A percentile compares a stretch with the other conserved stretches of the same genome.
Evolutionary conservation across 2,329 filamentous ascomycete species (phyloP).

Genomic region (Didymella arachidicola): DNA sequence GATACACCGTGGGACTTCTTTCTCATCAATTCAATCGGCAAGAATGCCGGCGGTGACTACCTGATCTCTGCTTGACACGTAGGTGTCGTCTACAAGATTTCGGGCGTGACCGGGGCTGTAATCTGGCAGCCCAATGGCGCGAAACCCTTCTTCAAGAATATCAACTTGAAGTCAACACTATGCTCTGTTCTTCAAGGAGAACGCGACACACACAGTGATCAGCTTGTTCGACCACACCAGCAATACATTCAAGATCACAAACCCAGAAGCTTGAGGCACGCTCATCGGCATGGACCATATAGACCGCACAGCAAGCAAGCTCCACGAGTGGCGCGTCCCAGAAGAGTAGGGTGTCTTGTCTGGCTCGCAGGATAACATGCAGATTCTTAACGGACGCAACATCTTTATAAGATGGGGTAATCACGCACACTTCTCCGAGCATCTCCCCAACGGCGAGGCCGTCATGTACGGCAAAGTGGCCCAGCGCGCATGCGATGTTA

Average conservation of each 20-base stretch:
- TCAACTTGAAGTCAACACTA: constrained; percentile 56
- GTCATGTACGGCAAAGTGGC: constrained; percentile 44
- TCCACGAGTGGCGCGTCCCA: constrained; percentile 33
- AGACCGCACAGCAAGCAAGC: constrained; percentile 40
- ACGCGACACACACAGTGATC: constrained; percentile 1
- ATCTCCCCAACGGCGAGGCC: constrained; percentile 17
- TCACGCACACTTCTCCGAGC: constrained; percentile 48
- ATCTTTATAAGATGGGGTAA: constrained; percentile 59
- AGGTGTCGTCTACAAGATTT: constrained; percentile 38
- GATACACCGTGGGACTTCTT: neutral
- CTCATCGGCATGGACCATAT: constrained; percentile 54
- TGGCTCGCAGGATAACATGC: constrained; percentile 52
- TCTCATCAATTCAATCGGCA: constrained; percentile 45
- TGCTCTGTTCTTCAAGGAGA: constrained; percentile 52
- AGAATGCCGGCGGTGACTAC: constrained; percentile 43
- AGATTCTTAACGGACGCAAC: constrained; percentile 55
- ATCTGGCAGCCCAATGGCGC: constrained; percentile 48
- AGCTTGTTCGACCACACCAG: neutral
- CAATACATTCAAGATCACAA: neutral
- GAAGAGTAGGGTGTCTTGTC: constrained; percentile 22
- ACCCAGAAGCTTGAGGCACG: neutral
- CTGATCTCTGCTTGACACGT: constrained; percentile 40
- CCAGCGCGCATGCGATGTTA: constrained; percentile 29
- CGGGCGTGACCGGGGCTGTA: constrained; percentile 30
- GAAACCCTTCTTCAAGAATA: constrained; percentile 31